Percentiles rank a stretch among this genome's conserved stretches.
phyloP scores from a whole-genome alignment of 1,284 basidiomycete species.

The Stygiomarasmius scandens region DNA sequence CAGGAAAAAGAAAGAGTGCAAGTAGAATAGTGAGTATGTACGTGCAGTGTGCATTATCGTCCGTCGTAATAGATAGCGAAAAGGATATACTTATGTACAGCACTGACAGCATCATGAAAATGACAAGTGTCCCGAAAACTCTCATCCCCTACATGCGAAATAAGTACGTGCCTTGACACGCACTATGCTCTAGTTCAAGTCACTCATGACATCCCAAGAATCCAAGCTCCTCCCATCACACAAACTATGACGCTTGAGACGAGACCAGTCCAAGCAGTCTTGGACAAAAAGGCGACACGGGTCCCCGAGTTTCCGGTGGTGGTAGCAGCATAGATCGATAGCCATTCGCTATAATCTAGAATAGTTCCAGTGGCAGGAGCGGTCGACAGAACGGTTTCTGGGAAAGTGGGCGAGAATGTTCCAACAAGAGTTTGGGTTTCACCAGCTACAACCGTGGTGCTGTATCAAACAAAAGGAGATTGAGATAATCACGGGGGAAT shows the following conservation, averaged over 20 bases:
- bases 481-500: no score
- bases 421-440: conserved; percentile 46
- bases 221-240: background rate
- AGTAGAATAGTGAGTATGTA: no score
- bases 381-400: conserved; percentile 38
- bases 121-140: no score
- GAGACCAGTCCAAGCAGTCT: background rate
- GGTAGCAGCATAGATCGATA: conserved; percentile 44
- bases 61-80: no score
- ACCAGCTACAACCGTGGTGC: conserved; percentile 58
- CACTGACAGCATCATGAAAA: no score
- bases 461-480: no score
- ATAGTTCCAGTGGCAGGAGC: conserved; percentile 52
- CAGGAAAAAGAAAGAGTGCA: no score
- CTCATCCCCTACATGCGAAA: no score
- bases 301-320: conserved; percentile 33
- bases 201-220: background rate
- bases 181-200: background rate
- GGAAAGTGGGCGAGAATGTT: conserved; percentile 60
- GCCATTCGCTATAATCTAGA: conserved; percentile 55
- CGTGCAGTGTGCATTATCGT: no score
- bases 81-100: no score
- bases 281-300: background rate
- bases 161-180: background rate
- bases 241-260: background rate